phyloP scores from a whole-genome alignment of 805 yeast species.

The Starmerella powellii region DNA sequence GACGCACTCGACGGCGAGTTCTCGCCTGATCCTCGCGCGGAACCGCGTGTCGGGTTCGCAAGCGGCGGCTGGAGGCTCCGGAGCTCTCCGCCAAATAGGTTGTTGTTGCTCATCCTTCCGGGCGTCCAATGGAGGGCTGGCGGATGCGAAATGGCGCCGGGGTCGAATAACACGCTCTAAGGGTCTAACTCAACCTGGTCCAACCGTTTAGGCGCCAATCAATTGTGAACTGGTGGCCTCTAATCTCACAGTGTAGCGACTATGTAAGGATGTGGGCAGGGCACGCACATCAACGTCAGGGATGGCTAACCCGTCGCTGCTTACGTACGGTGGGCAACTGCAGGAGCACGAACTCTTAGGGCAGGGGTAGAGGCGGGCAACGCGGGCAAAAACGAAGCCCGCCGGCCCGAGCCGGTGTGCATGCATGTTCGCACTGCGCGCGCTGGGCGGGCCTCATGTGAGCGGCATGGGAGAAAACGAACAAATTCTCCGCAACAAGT shows the following conservation, averaged over 20 bases:
- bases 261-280: neutral
- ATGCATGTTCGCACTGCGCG: no score
- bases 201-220: no score
- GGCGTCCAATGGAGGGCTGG: neutral
- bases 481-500: no score
- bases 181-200: no score
- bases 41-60: neutral
- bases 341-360: neutral
- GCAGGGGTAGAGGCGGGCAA: no score
- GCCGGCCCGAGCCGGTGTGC: no score
- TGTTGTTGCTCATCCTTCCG: neutral
- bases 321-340: no score
- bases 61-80: neutral
- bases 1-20: neutral
- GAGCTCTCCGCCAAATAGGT: slow-evolving; percentile 8
- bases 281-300: neutral
- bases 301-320: neutral
- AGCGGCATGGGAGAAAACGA: no score
- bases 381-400: neutral
- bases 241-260: neutral
- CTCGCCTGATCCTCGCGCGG: no score
- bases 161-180: no score
- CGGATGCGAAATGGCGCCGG: neutral
- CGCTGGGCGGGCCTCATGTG: no score
- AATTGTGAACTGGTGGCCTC: no score